phyloP scores from a whole-genome alignment of 2,329 filamentous ascomycete species.

The Apiospora rasikravindrae region DNA sequence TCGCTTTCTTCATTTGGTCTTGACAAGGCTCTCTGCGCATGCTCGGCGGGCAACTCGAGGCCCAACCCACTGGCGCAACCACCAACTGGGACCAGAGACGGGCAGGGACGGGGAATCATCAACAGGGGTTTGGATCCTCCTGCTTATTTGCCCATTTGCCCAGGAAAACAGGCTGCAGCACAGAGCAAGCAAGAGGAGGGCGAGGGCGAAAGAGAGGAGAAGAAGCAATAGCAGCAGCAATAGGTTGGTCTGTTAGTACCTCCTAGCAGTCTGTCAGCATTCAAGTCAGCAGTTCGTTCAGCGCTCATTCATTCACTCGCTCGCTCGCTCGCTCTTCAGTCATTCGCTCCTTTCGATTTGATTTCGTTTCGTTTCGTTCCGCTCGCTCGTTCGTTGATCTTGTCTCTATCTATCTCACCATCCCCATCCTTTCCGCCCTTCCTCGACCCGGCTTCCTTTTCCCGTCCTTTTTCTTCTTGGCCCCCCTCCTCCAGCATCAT shows the following conservation, averaged over 20 bases:
- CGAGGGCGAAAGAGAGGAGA: too few relatives aligned
- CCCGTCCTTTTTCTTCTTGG: neutral
- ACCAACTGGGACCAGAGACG: neutral
- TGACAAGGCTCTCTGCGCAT: neutral
- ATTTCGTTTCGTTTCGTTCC: neutral
- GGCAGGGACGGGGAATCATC: neutral
- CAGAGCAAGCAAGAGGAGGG: neutral
- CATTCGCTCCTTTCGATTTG: neutral
- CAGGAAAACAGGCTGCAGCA: neutral
- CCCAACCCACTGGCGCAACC: neutral
- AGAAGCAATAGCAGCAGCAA: too few relatives aligned
- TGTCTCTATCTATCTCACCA: neutral
- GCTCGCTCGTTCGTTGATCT: conserved; percentile 1
- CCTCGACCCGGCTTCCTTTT: neutral
- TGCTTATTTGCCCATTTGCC: neutral
- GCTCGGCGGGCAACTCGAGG: neutral
- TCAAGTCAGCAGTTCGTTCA: neutral
- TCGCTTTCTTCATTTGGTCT: conserved; percentile 11
- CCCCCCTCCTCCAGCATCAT: neutral
- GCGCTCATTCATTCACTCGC: neutral
- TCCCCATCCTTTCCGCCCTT: neutral
- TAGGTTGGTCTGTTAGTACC: too few relatives aligned
- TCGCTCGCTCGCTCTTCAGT: neutral
- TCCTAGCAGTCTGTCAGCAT: neutral
- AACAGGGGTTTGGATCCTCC: neutral